Percentiles rank a stretch among this genome's conserved stretches.
Conservation (phyloP, 805 yeast species). For the Wickerhamomyces canadensis region DNA sequence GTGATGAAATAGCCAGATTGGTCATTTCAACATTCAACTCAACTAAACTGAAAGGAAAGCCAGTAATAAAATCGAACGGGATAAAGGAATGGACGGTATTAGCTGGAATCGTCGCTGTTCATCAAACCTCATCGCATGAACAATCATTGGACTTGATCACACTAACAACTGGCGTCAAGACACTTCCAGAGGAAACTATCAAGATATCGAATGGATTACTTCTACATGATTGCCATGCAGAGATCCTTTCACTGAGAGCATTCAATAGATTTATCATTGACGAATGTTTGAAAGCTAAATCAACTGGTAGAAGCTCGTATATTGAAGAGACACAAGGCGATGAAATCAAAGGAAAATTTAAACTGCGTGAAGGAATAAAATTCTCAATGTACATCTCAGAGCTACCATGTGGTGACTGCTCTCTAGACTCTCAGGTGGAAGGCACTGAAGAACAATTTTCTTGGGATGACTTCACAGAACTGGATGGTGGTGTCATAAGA, state of each 20-base stretch:
- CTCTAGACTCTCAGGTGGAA: conserved; percentile 43
- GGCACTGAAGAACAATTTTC: conserved; percentile 19
- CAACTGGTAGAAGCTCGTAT: conserved; percentile 10
- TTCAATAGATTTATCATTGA: conserved; percentile 41
- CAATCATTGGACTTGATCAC: conserved; percentile 34
- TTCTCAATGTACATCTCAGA: conserved; percentile 66
- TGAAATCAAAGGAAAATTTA: conserved; percentile 16
- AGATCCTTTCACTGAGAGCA: conserved; percentile 64
- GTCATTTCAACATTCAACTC: not conserved
- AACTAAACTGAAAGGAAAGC: conserved; percentile 45
- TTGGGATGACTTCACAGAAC: conserved; percentile 11
- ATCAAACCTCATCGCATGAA: conserved; percentile 6
- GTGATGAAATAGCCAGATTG: conserved; percentile 4
- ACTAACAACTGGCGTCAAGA: conserved; percentile 80
- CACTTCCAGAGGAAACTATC: conserved; percentile 50
- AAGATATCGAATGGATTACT: conserved; percentile 47
- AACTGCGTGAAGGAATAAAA: conserved; percentile 31
- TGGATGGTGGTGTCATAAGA: conserved; percentile 32
- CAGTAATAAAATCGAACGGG: conserved; percentile 56
- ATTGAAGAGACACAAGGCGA: not conserved
- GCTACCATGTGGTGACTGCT: conserved; percentile 88
- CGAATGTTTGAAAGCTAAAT: conserved; percentile 17
- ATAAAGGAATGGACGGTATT: conserved; percentile 77
- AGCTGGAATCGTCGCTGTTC: conserved; percentile 58
- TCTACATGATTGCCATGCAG: conserved; percentile 91